Evolutionary conservation across 2,329 filamentous ascomycete genomes (phyloP).

Genomic region (Setomelanomma holmii): DNA sequence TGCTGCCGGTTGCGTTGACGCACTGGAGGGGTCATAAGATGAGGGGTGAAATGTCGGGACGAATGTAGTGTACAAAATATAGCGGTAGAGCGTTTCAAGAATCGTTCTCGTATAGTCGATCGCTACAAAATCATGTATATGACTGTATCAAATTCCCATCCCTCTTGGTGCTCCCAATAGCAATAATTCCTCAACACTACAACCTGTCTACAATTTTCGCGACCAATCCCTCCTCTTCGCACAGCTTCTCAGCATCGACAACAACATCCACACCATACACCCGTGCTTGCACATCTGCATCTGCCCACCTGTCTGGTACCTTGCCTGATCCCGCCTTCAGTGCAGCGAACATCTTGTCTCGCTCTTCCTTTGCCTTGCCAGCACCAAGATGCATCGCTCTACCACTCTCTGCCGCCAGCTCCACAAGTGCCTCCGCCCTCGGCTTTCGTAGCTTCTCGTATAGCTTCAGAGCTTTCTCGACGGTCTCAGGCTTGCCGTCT

Average conservation of each 20-base stretch:
- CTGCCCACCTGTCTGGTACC: constrained; percentile 61
- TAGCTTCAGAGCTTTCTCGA: constrained; percentile 61
- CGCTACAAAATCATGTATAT: background rate
- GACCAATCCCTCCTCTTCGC: constrained; percentile 43
- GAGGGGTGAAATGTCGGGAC: constrained; percentile 27
- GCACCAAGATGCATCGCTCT: constrained; percentile 63
- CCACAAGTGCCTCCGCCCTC: constrained; percentile 63
- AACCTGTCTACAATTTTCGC: constrained; percentile 28
- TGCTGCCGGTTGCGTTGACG: constrained; percentile 31
- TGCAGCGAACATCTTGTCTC: constrained; percentile 62
- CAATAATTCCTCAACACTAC: too few relatives aligned
- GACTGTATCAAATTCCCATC: background rate
- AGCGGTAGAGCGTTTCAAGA: too few relatives aligned
- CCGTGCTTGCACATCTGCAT: constrained; percentile 58
- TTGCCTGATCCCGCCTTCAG: constrained; percentile 52
- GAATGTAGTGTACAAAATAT: too few relatives aligned
- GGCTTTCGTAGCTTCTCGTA: constrained; percentile 65
- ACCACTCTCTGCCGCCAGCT: constrained; percentile 63
- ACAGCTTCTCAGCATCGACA: constrained; percentile 53
- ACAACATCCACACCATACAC: constrained; percentile 58
- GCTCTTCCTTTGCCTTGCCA: constrained; percentile 65
- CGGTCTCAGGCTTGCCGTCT: constrained; percentile 50
- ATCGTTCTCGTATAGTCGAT: too few relatives aligned
- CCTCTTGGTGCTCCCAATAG: too few relatives aligned
- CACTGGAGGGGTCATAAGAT: constrained; percentile 33